These are phyloP conservation scores for Celoporthe dispersa DNA, from an alignment of 2,329 filamentous ascomycete genomes.

Conservation along the genomic window DNA sequence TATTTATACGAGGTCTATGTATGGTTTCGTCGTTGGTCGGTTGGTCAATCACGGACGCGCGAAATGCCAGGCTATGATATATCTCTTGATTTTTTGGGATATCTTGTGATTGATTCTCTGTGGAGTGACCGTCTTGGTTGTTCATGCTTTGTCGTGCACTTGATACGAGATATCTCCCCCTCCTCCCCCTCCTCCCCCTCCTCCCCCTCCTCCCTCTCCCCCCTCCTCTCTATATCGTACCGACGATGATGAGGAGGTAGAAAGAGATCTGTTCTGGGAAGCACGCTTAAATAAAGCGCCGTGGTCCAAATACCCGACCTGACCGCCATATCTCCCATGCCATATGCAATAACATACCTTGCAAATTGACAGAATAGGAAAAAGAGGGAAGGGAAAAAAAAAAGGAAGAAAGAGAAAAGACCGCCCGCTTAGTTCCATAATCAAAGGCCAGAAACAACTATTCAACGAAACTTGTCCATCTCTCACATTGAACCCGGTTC, in stretches of 20 bases:
- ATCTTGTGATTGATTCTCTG: neutral
- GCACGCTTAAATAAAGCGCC: neutral
- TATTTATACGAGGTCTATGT: slow-evolving; percentile 25
- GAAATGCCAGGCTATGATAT: slow-evolving; percentile 27
- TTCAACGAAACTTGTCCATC: neutral
- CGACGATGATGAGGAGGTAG: neutral
- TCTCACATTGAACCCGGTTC: too few relatives aligned
- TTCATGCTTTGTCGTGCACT: neutral
- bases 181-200: too few relatives aligned
- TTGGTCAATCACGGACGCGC: slow-evolving; percentile 14
- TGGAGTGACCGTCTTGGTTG: neutral
- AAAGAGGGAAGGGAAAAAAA: too few relatives aligned
- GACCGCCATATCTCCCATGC: neutral
- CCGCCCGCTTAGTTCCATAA: neutral
- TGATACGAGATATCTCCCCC: neutral
- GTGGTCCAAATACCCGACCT: neutral
- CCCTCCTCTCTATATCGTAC: neutral
- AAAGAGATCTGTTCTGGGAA: neutral
- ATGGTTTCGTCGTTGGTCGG: slow-evolving; percentile 11
- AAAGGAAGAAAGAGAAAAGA: too few relatives aligned
- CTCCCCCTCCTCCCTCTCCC: too few relatives aligned
- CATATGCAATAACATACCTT: neutral
- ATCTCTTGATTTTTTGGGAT: slow-evolving; percentile 3
- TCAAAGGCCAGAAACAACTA: neutral
- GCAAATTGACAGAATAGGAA: neutral